Evolutionary conservation across 371 early-diverging fungal genomes (phyloP).

Genomic region (Rhizopus sp.): DNA sequence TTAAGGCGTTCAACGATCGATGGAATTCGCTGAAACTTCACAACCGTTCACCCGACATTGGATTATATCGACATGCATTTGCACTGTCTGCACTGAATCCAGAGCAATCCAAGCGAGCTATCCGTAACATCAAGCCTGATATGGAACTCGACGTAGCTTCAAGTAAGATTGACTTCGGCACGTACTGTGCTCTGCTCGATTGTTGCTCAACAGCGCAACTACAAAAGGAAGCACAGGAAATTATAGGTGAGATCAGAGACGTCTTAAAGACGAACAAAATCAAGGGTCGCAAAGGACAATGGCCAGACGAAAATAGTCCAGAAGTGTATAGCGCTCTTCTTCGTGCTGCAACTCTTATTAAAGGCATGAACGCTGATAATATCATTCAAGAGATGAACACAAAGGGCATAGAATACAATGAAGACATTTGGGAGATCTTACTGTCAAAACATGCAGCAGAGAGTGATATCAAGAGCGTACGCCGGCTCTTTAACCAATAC

Average conservation of each 20-base stretch:
- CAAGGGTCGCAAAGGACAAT: not conserved
- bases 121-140: conserved; percentile 39
- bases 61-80: conserved; percentile 40
- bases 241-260: conserved; percentile 23
- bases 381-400: conserved; percentile 12
- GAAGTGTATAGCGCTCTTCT: not conserved
- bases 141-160: conserved; percentile 37
- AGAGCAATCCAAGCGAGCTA: conserved; percentile 38
- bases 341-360: not conserved
- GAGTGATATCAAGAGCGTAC: conserved; percentile 11
- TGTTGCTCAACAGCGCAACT: conserved; percentile 42
- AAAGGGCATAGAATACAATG: conserved; percentile 10
- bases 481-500: conserved; percentile 38
- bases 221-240: conserved; percentile 18
- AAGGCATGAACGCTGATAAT: conserved; percentile 7
- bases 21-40: conserved; percentile 41
- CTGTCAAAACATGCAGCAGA: conserved; percentile 14
- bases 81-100: conserved; percentile 38
- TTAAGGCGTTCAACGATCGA: conserved; percentile 39
- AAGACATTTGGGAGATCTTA: conserved; percentile 18
- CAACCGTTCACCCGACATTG: conserved; percentile 38
- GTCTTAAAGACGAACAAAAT: not conserved
- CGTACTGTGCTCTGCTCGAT: conserved; percentile 42
- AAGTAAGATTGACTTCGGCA: conserved; percentile 20
- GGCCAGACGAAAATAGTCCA: not conserved